Evolutionary conservation across 1,139 yeast species (phyloP).

Genomic region (Geotrichum restrictum): DNA sequence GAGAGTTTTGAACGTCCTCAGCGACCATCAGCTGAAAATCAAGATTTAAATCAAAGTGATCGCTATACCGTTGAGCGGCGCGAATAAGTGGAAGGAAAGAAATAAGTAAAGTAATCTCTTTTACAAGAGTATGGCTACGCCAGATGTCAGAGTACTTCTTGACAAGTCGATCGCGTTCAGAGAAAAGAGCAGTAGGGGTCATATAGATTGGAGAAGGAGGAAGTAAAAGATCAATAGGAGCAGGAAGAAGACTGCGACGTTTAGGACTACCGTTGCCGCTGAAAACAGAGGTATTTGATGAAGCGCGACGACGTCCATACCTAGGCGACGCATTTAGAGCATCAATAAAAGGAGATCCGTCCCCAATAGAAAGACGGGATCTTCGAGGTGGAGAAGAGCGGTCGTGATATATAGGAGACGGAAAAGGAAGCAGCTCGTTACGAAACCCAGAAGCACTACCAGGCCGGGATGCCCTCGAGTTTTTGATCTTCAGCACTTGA

Average conservation of each 20-base stretch:
- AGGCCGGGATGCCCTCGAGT: conserved; percentile 14
- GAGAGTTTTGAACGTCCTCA: conserved; percentile 19
- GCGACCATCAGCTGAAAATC: conserved; percentile 29
- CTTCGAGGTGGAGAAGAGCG: conserved; percentile 8
- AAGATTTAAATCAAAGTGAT: conserved; percentile 21
- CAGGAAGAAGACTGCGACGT: background rate
- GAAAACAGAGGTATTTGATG: conserved; percentile 4
- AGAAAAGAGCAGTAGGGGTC: background rate
- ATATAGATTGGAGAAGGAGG: background rate
- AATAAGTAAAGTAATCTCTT: conserved; percentile 22
- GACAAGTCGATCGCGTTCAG: conserved; percentile 23
- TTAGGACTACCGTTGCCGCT: conserved; percentile 1
- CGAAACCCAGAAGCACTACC: conserved; percentile 1
- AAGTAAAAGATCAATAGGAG: background rate
- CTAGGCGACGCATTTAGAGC: background rate
- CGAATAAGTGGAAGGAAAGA: conserved; percentile 23
- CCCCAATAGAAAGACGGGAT: conserved; percentile 10
- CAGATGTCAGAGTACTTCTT: conserved; percentile 23
- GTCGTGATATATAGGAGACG: background rate
- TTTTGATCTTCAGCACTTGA: conserved; percentile 24
- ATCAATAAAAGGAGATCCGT: background rate
- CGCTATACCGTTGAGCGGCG: conserved; percentile 28
- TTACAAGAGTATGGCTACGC: conserved; percentile 20
- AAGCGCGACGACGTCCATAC: conserved; percentile 2
- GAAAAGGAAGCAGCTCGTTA: conserved; percentile 8